Percentiles rank a stretch among this genome's conserved stretches.
phyloP scores from a whole-genome alignment of 345 rosid genomes.

The Eutrema heterophyllum region DNA sequence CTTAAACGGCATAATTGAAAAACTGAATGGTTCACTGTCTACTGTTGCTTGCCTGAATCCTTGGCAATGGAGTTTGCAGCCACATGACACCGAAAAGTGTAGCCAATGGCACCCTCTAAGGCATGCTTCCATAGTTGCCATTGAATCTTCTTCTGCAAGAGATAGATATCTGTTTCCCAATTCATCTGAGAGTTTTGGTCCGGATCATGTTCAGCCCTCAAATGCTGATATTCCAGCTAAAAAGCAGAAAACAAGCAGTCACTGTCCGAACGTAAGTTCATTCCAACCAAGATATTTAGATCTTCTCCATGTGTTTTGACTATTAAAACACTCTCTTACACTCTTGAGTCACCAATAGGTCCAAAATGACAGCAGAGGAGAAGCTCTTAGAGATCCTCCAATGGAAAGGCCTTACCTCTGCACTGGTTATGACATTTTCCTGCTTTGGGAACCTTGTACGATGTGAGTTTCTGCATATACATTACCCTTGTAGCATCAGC shows the following conservation, averaged over 20 bases:
- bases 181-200: constrained; percentile 24
- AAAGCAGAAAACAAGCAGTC: constrained; percentile 48
- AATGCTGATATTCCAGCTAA: constrained; percentile 42
- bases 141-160: constrained; percentile 81
- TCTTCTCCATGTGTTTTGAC: background rate
- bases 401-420: constrained; percentile 67
- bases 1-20: constrained; percentile 26
- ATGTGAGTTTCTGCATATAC: constrained; percentile 50
- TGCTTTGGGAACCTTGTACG: constrained; percentile 79
- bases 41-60: constrained; percentile 69
- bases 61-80: constrained; percentile 54
- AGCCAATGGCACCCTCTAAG: constrained; percentile 62
- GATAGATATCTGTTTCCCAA: constrained; percentile 60
- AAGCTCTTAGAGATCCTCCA: constrained; percentile 16
- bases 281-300: background rate
- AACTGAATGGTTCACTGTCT: constrained; percentile 15
- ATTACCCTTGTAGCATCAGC: background rate
- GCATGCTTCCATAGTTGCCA: constrained; percentile 79
- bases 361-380: constrained; percentile 28
- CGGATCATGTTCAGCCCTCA: constrained; percentile 29
- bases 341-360: constrained; percentile 31
- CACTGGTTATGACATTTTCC: constrained; percentile 81
- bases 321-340: constrained; percentile 21
- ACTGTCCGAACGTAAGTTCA: constrained; percentile 29
- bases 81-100: constrained; percentile 14